Base-by-base conservation (phyloP, 164 flowering plant species). In the Umbellularia californica region DNA sequence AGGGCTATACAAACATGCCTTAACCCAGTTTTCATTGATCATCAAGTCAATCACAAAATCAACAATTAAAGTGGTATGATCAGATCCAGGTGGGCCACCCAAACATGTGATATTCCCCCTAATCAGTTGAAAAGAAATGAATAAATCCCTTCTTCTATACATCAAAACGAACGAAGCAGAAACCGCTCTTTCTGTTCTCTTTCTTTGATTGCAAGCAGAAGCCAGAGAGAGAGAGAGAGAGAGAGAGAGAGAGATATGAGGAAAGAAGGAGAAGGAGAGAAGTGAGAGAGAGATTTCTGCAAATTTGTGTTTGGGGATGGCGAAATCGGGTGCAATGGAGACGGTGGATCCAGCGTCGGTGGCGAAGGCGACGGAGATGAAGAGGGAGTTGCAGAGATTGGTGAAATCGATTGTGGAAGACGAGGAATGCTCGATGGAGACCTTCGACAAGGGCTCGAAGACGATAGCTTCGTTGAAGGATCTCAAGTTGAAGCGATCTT, bases 351-450 rank as follows among this genome's bases (percentile, higher is more conserved):
- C 84, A 28, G 23, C 77, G 47, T 22, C 60, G 51, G 64, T 70
- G 65, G 72, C 73, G 33, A 81, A 78, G 79, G 74, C 60, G 20
- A 41, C 70, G 27, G 86, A 83, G 73, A 73, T 90, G 81, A 86
- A 85, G 84, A 85, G 72, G 72, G 93, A 87, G 77, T 67, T 88
- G 79, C 81, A 80, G 85, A 85, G 81, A 71, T 81, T 87, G 35
- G 83, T 84, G 60, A 83, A 70, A 55, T 60, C 76, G n/a, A 86
- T 91, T 50, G 52, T 79, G 3, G 81, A 80, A 5, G 88, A 83
- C 2, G 91, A 81, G 1, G 88, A 81, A 15, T 78, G 28, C 23
- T 23, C 50, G 65, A 35, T 74, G 25, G 89, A 80, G 28, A 72
- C 72, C 6, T 77, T 87, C 58, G 89, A 91, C 71, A 79, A 66